phyloP scores from a whole-genome alignment of 2,329 filamentous ascomycete species.

The Talaromyces sp. region DNA sequence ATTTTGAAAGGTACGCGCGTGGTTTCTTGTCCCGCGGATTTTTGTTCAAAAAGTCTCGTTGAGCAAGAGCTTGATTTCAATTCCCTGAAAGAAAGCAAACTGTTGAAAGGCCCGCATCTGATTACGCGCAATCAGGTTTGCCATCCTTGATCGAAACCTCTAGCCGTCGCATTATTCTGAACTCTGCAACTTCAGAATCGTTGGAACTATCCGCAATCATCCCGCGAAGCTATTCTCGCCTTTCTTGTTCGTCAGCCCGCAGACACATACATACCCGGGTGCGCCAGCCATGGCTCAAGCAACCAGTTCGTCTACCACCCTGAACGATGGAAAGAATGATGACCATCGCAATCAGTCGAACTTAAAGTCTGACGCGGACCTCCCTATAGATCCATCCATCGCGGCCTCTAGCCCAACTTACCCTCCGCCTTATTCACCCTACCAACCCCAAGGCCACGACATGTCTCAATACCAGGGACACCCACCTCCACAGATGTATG shows the following conservation, averaged over 20 bases:
- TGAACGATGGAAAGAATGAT: slow-evolving; percentile 70
- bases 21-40: slow-evolving; percentile 6
- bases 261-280: slow-evolving; percentile 62
- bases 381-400: slow-evolving; percentile 99
- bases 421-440: slow-evolving; percentile 79
- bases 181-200: slow-evolving; percentile 77
- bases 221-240: slow-evolving; percentile 75
- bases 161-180: slow-evolving; percentile 68
- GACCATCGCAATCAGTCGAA: slow-evolving; percentile 63
- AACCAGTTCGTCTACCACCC: slow-evolving; percentile 93
- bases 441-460: slow-evolving; percentile 74
- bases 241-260: slow-evolving; percentile 71
- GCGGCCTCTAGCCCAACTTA: slow-evolving; percentile 90
- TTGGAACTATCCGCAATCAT: slow-evolving; percentile 53
- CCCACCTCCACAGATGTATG: slow-evolving; percentile 45
- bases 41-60: slow-evolving; percentile 5
- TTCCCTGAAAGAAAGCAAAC: slow-evolving; percentile 22
- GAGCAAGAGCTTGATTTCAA: slow-evolving; percentile 18
- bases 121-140: slow-evolving; percentile 87
- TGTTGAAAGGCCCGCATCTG: slow-evolving; percentile 60
- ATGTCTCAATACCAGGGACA: slow-evolving; percentile 66
- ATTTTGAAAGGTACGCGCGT: slow-evolving; percentile 28
- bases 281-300: slow-evolving; percentile 95
- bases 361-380: slow-evolving; percentile 89
- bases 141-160: slow-evolving; percentile 50